Evolutionary conservation across 2,329 filamentous ascomycete species (phyloP).

Genomic region (Raffaelea arxii): DNA sequence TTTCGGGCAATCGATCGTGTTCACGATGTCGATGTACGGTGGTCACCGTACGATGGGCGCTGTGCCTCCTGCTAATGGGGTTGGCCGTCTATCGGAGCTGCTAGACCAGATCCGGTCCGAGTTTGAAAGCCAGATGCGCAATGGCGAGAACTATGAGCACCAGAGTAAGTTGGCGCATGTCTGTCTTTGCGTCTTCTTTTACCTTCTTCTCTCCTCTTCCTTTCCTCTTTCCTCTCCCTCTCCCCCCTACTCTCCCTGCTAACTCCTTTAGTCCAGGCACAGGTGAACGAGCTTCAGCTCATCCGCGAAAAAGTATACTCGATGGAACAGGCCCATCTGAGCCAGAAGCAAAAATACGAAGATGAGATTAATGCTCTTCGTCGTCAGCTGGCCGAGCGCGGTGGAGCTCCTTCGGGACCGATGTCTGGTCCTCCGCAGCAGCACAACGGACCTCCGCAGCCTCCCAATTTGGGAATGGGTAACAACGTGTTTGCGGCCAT

Average conservation of each 20-base stretch:
- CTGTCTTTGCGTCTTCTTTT: not conserved
- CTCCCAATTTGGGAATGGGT: slow-evolving; percentile 80
- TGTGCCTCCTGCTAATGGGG: slow-evolving; percentile 43
- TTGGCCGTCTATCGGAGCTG: slow-evolving; percentile 73
- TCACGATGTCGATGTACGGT: slow-evolving; percentile 67
- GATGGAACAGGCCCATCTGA: slow-evolving; percentile 81
- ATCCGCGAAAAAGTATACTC: slow-evolving; percentile 88
- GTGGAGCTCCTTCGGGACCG: slow-evolving; percentile 48
- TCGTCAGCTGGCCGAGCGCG: slow-evolving; percentile 73
- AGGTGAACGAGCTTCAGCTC: slow-evolving; percentile 91
- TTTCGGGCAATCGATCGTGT: too few relatives aligned
- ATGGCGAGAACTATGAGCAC: slow-evolving; percentile 81
- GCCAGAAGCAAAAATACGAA: slow-evolving; percentile 93
- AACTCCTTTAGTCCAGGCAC: slow-evolving; percentile 59
- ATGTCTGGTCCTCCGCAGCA: slow-evolving; percentile 58
- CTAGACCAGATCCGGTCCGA: slow-evolving; percentile 84
- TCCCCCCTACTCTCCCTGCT: slow-evolving; percentile 5
- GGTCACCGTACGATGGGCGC: slow-evolving; percentile 73
- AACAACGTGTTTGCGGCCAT: slow-evolving; percentile 92
- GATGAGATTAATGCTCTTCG: slow-evolving; percentile 79
- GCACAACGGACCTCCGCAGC: slow-evolving; percentile 72
- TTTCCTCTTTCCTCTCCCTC: not conserved
- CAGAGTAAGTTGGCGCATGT: slow-evolving; percentile 89
- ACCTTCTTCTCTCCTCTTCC: not conserved
- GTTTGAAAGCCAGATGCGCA: slow-evolving; percentile 76